Base-by-base conservation (phyloP, 352 stramenopile genomes). In the Phytophthora kernoviae region DNA sequence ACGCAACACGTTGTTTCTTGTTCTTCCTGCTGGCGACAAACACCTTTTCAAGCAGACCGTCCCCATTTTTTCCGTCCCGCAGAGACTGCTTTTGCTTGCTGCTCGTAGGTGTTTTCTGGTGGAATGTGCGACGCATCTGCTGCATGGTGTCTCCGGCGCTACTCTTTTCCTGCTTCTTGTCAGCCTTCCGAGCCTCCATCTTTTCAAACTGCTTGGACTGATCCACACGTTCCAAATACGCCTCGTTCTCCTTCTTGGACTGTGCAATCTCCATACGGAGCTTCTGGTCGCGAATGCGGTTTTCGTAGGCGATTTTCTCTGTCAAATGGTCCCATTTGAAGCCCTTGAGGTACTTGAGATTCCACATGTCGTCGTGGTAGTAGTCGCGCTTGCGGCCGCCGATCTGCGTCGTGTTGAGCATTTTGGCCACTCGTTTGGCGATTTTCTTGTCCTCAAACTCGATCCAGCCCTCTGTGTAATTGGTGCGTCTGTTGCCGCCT, bases 271-370 rank as follows among this genome's bases (percentile, higher is more conserved):
- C 83, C 58, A 93, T 84, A 42, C 85, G 85, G 59, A 96, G 62
- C 57, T 91, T 93, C 68, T 95, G 84, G 46, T 90, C 81, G 18
- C 88, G 86, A 24, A 96, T 90, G 27, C 87, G 84, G 50, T 94
- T 91, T 58, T 96, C 88, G 57, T 94, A 95, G 5, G 84, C 96
- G 58, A 99, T 94, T 73, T 99, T 99, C 76, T 99, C 97, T 3
- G 96, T 99, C 33, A 99, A 74, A 64, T 99, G 94, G 37, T 93
- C 85, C 98, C 98, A 99, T 74, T 99, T 98, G 74, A 99, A 99
- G 18, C 96, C 95, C 36, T 90, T 92, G 60, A 99, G 80, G 81
- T 99, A 99, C 79, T 99, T 99, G 58, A 99, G 75, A 72, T 98
- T 99, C 98, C 98, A 99, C 26, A 99, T 91, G 70, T 99, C 90